A percentile compares a stretch with the other conserved stretches of the same genome.
These are phyloP conservation scores for Starmerella etchellsii DNA, from an alignment of 805 yeast species.

Conservation along the genomic window DNA sequence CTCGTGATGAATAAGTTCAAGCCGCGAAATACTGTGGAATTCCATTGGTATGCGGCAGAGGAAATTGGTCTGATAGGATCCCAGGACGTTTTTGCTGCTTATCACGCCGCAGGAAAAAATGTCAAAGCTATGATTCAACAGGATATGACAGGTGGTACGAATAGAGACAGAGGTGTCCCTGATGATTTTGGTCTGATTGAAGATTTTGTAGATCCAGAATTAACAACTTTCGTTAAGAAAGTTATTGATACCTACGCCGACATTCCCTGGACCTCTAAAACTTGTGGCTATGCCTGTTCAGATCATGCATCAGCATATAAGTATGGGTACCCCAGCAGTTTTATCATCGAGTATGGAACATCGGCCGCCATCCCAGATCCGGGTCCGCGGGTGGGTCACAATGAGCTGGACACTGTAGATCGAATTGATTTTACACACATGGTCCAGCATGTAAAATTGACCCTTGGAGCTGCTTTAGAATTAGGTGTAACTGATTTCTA, in stretches of 20 bases:
- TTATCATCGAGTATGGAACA: too few species aligned
- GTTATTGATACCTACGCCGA: constrained; percentile 48
- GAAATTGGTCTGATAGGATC: constrained; percentile 87
- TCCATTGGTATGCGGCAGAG: constrained; percentile 90
- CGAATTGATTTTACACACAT: too few species aligned
- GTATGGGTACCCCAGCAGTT: too few species aligned
- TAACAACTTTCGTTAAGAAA: constrained; percentile 48
- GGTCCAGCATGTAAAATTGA: too few species aligned
- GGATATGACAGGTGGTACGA: constrained; percentile 71
- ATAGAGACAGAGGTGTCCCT: constrained; percentile 31
- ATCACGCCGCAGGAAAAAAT: constrained; percentile 32
- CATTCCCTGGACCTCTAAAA: too few species aligned
- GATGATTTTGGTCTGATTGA: constrained; percentile 65
- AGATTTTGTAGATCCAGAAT: constrained; percentile 45
- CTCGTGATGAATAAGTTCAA: constrained; percentile 34
- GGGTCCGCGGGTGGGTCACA: too few species aligned
- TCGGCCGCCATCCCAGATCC: too few species aligned
- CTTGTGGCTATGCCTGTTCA: too few species aligned
- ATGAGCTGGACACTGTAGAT: too few species aligned
- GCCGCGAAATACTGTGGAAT: constrained; percentile 69
- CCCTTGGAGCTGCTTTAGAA: too few species aligned
- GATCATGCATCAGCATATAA: too few species aligned
- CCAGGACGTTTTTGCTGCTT: constrained; percentile 52
- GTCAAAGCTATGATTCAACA: constrained; percentile 81
- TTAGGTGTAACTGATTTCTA: too few species aligned